Evolutionary conservation across 345 rosid species (phyloP).

Genomic region (Linum tenue): DNA sequence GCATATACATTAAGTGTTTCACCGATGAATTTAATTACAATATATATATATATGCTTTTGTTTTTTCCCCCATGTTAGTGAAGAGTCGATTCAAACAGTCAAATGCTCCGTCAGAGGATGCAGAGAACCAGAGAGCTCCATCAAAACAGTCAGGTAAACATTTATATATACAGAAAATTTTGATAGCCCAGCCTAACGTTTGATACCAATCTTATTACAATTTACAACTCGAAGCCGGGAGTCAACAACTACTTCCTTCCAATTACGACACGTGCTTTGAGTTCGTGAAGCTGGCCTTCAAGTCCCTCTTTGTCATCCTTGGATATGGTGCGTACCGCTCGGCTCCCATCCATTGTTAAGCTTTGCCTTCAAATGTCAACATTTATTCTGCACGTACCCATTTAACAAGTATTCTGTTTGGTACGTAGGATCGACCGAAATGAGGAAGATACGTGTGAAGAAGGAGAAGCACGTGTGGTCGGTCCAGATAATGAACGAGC

Average conservation of each 20-base stretch:
- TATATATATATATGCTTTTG: neutral
- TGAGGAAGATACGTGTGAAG: conserved; percentile 24
- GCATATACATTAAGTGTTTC: no score
- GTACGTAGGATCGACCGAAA: conserved; percentile 23
- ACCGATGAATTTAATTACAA: neutral
- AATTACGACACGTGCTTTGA: conserved; percentile 27
- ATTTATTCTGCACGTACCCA: neutral
- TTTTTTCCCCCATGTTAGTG: neutral
- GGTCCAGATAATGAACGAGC: conserved; percentile 32
- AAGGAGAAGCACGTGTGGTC: conserved; percentile 41
- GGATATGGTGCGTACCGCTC: conserved; percentile 26
- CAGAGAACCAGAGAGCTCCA: conserved; percentile 6
- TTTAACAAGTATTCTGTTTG: neutral
- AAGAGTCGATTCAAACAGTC: neutral
- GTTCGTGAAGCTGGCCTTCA: conserved; percentile 31
- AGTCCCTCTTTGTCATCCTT: conserved; percentile 28
- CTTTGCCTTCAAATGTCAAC: neutral
- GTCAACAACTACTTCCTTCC: conserved; percentile 23
- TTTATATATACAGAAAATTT: neutral
- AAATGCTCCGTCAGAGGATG: neutral
- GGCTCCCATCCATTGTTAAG: neutral
- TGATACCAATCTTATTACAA: neutral
- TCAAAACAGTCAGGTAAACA: neutral
- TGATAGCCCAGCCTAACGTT: neutral
- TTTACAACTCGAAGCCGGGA: neutral